Base-by-base conservation (phyloP, 139 green algal species). In the Spirogloea muscicola region DNA sequence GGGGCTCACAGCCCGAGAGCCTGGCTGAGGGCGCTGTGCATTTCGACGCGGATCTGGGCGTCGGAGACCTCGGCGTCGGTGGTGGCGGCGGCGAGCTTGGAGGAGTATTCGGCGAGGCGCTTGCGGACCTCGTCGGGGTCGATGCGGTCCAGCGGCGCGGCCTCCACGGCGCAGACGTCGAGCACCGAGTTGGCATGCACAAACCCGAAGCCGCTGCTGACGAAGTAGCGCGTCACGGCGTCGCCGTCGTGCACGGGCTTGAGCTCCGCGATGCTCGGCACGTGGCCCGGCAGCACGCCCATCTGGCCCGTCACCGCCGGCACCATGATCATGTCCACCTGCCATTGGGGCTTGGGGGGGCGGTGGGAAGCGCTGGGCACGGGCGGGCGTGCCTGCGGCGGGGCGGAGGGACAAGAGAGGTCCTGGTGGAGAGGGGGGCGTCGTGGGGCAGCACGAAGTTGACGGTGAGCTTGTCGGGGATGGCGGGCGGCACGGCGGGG, bases 41-140 rank as follows among this genome's bases (percentile, higher is more conserved):
- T 89, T 65, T 96, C 91, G 21, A 96, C 86, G 9, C 91, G 90
- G 36, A 95, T 91, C 80, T 96, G 89, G 59, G 89, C 91, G 3
- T 86, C 85, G 1, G 91, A 91, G 62, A 87, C 87, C 63, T 96
- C 91, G 52, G 90, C 90, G 59, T 96, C 91, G 60, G 95, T 89
- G 3, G 1, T n/a, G 39, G 79, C 82, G 42, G 31, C 59, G 33
- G 78, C 86, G 46, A 94, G 78, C 84, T 94, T 93, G 60, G 81
- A 78, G 0, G 84, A 89, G 80, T 92, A 92, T 18, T 94, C 88
- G 43, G 84, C 83, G 21, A 87, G 82, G 42, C 58, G 65, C 52
- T 68, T 69, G 44, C 70, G 77, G 37, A 81, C 74, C 25, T 61
- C 74, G 33, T 81, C 74, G 21, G 42, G 42, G 43, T 81, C 66